Evolutionary conservation across 441 rosid genomes (phyloP), one percentile per base, ranked within the genome.

Genomic region (Populus hybrid): DNA sequence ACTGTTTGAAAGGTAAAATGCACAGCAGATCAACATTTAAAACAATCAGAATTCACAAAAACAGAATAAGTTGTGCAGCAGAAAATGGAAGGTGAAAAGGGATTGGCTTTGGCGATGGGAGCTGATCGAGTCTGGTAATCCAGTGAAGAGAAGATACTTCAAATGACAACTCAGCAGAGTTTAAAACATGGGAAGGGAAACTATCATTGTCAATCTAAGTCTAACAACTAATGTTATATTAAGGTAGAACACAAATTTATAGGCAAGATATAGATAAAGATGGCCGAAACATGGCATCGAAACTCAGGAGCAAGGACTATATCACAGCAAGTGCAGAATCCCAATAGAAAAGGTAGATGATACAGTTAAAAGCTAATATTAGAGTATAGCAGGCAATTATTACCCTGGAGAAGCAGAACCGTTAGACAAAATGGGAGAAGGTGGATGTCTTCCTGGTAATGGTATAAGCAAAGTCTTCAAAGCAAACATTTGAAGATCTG

Each of bases 401-500:
- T 84, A 89, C 91, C 89, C 76, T 50, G 85, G 23, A 80, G 84
- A 38, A 69, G 80, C 57, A 81, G 84, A 82, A 83, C 71, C 81
- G 35, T 76, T 76, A 23, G 87, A 79, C 59, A 79, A 32, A 79
- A 46, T 23, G 18, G 87, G 72, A 71, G 90, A 90, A 21, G 89
- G 91, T 12, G 89, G 89, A 76, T 88, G 89, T 74, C 89, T 85
- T 75, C 91, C 94, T 1, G 94, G 94, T 21, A 87, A 81, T 16
- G 94, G 94, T 72, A 90, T 86, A 21, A 76, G 84, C 80, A 90
- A 74, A 5, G 83, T 82, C 81, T 88, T 87, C 82, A 85, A 74
- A 77, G 90, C 94, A 86, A 87, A 90, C 94, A 90, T 90, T 74
- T 90, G 94, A 84, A 90, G 91, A 85, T 90, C 94, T 11, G 88